A percentile compares a stretch with the other conserved stretches of the same genome.
Evolutionary conservation across 306 rosid species (phyloP).

Genomic region (Castanopsis chinensis): DNA sequence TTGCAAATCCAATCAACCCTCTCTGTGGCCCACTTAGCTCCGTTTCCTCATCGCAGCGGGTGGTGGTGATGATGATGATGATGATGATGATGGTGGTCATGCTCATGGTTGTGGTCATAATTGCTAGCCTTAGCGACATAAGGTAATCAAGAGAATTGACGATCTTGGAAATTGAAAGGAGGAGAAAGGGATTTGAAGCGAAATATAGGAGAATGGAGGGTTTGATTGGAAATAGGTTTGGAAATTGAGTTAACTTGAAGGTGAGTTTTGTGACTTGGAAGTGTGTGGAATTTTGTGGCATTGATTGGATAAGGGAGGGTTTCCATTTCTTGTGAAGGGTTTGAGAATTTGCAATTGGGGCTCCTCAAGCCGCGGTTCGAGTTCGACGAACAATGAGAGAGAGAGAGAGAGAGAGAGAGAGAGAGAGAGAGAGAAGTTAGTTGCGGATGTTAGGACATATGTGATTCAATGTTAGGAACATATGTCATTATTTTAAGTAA

Average conservation of each 20-base stretch:
- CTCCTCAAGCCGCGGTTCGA: conserved; percentile 22
- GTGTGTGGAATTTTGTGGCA: conserved; percentile 34
- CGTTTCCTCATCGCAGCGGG: conserved; percentile 24
- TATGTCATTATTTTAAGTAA: too few relatives aligned
- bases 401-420: background rate
- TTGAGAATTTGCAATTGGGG: background rate
- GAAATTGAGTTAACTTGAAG: conserved; percentile 29
- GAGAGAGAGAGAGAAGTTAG: background rate
- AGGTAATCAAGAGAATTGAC: conserved; percentile 31
- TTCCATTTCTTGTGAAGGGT: conserved; percentile 36
- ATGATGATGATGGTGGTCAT: conserved; percentile 23
- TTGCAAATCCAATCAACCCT: conserved; percentile 62
- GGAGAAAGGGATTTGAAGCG: conserved; percentile 33
- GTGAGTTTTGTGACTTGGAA: conserved; percentile 13
- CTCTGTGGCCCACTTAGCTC: conserved; percentile 58
- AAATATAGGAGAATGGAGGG: conserved; percentile 19
- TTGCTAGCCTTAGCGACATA: conserved; percentile 37
- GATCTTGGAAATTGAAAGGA: conserved; percentile 21
- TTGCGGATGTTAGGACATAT: too few relatives aligned
- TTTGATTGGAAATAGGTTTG: conserved; percentile 15
- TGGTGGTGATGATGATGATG: conserved; percentile 49
- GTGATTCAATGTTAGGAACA: too few relatives aligned
- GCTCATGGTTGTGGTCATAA: conserved; percentile 13
- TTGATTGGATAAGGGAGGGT: conserved; percentile 35
- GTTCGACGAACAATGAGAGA: background rate